These are phyloP conservation scores for Pelargonium fulgidum DNA, from an alignment of 441 rosid genomes.

Conservation along the genomic window DNA sequence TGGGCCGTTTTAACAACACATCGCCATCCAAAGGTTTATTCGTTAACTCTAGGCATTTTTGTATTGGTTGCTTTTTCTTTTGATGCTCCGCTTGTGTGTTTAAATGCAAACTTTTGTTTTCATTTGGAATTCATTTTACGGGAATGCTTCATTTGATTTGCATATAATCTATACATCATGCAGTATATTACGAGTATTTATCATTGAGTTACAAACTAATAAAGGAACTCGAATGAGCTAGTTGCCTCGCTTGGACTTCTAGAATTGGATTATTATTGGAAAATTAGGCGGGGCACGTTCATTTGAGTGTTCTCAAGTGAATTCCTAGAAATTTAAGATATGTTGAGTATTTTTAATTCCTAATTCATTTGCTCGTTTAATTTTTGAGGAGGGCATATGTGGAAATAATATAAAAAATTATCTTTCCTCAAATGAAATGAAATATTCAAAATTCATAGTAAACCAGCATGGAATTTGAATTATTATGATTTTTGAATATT, in stretches of 20 bases:
- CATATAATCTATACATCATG: neutral
- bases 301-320: too few relatives aligned
- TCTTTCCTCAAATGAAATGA: too few relatives aligned
- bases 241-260: neutral
- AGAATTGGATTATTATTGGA: neutral
- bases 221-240: neutral
- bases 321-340: too few relatives aligned
- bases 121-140: neutral
- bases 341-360: too few relatives aligned
- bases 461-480: too few relatives aligned
- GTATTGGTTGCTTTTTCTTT: neutral
- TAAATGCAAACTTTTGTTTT: neutral
- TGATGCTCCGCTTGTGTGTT: neutral
- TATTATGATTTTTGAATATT: too few relatives aligned
- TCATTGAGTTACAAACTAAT: neutral
- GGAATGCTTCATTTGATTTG: neutral
- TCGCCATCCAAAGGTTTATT: conserved; percentile 59
- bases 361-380: too few relatives aligned
- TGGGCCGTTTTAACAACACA: conserved; percentile 36
- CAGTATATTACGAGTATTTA: neutral
- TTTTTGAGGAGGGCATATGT: too few relatives aligned
- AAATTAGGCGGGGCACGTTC: too few relatives aligned
- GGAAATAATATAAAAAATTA: too few relatives aligned
- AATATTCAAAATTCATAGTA: too few relatives aligned
- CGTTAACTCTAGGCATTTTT: conserved; percentile 2